phyloP scores from a whole-genome alignment of 1,284 basidiomycete species.

The Austroboletus novae-zelandiae region DNA sequence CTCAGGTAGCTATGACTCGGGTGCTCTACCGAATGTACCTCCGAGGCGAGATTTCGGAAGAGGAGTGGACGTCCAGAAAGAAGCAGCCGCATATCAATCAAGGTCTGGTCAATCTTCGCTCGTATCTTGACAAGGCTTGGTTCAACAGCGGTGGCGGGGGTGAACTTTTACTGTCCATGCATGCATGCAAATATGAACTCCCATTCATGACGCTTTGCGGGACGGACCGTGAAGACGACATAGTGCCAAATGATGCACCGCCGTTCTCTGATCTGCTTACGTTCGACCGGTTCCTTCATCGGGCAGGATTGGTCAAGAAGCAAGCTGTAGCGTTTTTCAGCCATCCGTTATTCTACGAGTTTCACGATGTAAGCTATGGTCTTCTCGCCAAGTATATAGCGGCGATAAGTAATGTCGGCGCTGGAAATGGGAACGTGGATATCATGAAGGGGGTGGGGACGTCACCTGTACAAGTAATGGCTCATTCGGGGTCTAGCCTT shows the following conservation, averaged over 20 bases:
- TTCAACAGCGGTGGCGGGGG: slow-evolving; percentile 41
- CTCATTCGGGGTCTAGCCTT: neutral
- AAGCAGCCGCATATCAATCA: slow-evolving; percentile 46
- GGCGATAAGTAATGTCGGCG: no score
- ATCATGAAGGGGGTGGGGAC: neutral
- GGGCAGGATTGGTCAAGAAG: slow-evolving; percentile 38
- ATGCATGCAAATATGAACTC: neutral
- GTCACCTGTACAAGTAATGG: neutral
- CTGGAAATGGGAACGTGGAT: no score
- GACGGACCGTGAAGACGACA: neutral
- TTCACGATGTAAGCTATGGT: neutral
- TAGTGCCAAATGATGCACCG: slow-evolving; percentile 24
- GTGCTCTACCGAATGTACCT: slow-evolving; percentile 48
- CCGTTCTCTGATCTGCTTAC: slow-evolving; percentile 43
- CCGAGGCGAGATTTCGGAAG: slow-evolving; percentile 43
- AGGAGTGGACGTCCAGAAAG: slow-evolving; percentile 54
- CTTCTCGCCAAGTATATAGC: neutral
- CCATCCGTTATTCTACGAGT: slow-evolving; percentile 45
- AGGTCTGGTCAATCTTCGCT: slow-evolving; percentile 46
- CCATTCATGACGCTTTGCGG: neutral
- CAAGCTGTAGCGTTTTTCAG: slow-evolving; percentile 35
- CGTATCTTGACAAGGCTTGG: slow-evolving; percentile 53
- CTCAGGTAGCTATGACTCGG: slow-evolving; percentile 53
- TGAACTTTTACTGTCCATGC: neutral
- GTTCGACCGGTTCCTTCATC: slow-evolving; percentile 43